Evolutionary conservation across 2,329 filamentous ascomycete genomes (phyloP), one percentile per base, ranked within the genome.

Genomic region (Colletotrichum higginsianum): DNA sequence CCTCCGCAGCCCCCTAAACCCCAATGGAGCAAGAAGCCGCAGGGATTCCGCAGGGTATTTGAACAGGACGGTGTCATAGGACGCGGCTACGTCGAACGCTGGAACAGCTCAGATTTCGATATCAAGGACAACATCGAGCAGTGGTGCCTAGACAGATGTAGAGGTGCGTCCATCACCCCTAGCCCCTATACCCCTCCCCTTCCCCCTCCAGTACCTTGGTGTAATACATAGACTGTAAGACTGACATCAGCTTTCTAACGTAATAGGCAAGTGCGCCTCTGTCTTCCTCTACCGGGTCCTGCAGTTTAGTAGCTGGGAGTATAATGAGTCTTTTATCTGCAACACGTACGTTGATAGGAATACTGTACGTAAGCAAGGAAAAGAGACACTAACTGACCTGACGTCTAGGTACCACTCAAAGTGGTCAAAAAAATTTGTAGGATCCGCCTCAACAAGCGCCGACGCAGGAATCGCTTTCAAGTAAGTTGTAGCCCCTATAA

Each of bases 111-210:
- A 9, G 60, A 40, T 18, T 61, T 46, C 2, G 47, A 55, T 13
- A 26, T 69, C 15, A 61, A 61, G 5, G 40, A 23, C 9, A 42
- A 60, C 9, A 35, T 61, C n/a, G 26, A 61, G 40, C 38, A 49
- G 38, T 69, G 67, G 67, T 69, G 67, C 26, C 15, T 69, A 9
- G 26, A n/a, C 38, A 60, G 53, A 30, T 69, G 67, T 42, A 42
- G 26, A 18, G 44, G 67, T 66, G 23, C 53, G 67, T 30, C 30
- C 30, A 30, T 30, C 6, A 30, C 30, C 30, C 30, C 30, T 61
- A 21, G 2, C 12, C 3, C 2, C 1, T 30, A 9, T 30, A 30
- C 9, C n/a, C 35, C 7, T 23, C 12, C 23, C 15, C 35, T 15
- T 15, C 18, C 44, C 18, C 15, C 3, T 9, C 5, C 15, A n/a